A percentile compares a stretch with the other conserved stretches of the same genome.
phyloP scores from a whole-genome alignment of 495 filamentous ascomycete genomes.

The Tuber aestivum region DNA sequence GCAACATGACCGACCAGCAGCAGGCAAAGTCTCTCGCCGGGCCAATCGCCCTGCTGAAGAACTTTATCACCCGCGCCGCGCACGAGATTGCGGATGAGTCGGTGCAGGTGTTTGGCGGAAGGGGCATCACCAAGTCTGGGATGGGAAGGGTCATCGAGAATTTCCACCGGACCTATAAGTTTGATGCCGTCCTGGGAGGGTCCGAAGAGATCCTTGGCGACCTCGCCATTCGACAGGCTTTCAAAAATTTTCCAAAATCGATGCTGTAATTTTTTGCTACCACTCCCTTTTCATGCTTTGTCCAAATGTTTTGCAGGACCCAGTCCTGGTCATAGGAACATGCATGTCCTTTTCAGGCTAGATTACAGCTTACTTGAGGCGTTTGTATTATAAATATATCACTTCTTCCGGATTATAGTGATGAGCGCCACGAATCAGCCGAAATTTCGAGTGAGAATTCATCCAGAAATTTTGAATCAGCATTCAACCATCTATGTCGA shows the following conservation, averaged over 20 bases:
- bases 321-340: not conserved
- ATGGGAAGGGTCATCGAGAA: conserved; percentile 78
- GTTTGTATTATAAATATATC: not conserved
- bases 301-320: not conserved
- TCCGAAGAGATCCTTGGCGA: conserved; percentile 80
- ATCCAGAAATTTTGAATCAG: not conserved
- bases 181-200: conserved; percentile 79
- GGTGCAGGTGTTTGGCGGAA: conserved; percentile 80
- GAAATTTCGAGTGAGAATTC: not conserved
- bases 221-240: conserved; percentile 72
- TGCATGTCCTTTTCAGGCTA: not conserved
- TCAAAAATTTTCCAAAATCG: conserved; percentile 75
- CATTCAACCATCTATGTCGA: too few species aligned
- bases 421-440: not conserved
- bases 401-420: not conserved
- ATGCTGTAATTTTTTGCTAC: conserved; percentile 55
- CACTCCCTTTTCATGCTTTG: not conserved
- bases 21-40: conserved; percentile 71
- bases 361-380: not conserved
- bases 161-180: conserved; percentile 81
- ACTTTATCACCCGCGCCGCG: conserved; percentile 64
- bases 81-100: conserved; percentile 78
- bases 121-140: conserved; percentile 71
- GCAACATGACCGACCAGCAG: conserved; percentile 71
- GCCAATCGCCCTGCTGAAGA: conserved; percentile 79